Conservation (phyloP, 2,329 filamentous ascomycete species). For the Akanthomyces lecanii region DNA sequence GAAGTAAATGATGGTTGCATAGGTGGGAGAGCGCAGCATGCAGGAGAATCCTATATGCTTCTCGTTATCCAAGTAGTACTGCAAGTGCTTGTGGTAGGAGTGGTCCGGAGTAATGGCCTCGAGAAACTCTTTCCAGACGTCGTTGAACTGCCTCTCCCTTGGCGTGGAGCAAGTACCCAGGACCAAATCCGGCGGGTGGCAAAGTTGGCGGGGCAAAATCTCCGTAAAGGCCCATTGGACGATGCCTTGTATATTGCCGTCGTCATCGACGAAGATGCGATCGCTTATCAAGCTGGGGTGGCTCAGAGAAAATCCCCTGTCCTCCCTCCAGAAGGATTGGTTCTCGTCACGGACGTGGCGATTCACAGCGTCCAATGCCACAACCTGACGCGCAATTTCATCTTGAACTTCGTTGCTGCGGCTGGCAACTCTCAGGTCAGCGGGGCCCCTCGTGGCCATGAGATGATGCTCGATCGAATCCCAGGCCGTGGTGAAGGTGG, state of each 20-base stretch:
- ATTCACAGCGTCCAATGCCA: neutral
- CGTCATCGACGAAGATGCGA: neutral
- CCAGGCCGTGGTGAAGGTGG: neutral
- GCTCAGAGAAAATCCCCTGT: neutral
- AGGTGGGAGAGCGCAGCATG: neutral
- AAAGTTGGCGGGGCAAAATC: neutral
- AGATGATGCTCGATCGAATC: neutral
- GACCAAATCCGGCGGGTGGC: neutral
- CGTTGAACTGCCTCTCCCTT: neutral
- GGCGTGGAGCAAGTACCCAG: neutral
- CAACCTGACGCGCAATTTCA: neutral
- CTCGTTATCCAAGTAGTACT: neutral
- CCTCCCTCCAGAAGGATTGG: neutral
- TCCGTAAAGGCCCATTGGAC: neutral
- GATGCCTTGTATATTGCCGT: neutral
- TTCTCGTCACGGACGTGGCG: neutral
- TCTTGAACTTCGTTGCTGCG: neutral
- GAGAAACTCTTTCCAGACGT: neutral
- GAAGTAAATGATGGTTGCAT: neutral
- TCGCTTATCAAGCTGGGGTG: neutral
- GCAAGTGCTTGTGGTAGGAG: neutral
- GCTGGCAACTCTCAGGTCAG: neutral
- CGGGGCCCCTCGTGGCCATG: neutral
- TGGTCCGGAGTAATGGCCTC: neutral
- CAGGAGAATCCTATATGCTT: neutral